phyloP scores from a whole-genome alignment of 2,329 filamentous ascomycete genomes.

The Fusarium annulatum region DNA sequence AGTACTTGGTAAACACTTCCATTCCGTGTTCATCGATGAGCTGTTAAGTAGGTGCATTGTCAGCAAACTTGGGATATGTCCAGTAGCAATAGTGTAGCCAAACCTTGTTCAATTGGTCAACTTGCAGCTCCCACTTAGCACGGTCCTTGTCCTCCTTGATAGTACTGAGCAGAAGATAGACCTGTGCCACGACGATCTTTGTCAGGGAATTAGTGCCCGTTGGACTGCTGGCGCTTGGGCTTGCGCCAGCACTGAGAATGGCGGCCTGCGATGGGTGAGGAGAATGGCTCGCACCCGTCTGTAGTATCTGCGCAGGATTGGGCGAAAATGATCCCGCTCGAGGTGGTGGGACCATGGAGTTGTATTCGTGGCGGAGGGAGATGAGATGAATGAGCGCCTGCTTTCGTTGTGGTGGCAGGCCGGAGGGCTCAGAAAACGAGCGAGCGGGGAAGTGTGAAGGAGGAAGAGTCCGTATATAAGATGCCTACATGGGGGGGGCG shows the following conservation, averaged over 20 bases:
- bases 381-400: conserved; percentile 50
- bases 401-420: conserved; percentile 51
- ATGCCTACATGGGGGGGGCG: conserved; percentile 52
- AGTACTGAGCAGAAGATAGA: conserved; percentile 92
- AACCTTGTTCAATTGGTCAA: conserved; percentile 92
- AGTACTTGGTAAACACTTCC: conserved; percentile 98
- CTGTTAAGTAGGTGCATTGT: conserved; percentile 57
- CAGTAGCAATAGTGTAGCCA: conserved; percentile 14
- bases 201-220: conserved; percentile 76
- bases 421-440: conserved; percentile 47
- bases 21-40: conserved; percentile 98
- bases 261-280: conserved; percentile 68
- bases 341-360: conserved; percentile 69
- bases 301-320: conserved; percentile 67
- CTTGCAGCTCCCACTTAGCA: conserved; percentile 91
- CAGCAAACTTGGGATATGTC: conserved; percentile 15
- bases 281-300: conserved; percentile 67
- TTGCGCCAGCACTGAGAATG: conserved; percentile 69
- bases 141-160: conserved; percentile 94
- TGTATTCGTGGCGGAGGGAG: conserved; percentile 50
- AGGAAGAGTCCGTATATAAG: conserved; percentile 40
- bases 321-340: conserved; percentile 73
- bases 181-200: conserved; percentile 95
- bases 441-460: conserved; percentile 44
- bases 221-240: conserved; percentile 71